Conservation (phyloP, 73 alveolate genomes). For the Blepharisma japonicum region DNA sequence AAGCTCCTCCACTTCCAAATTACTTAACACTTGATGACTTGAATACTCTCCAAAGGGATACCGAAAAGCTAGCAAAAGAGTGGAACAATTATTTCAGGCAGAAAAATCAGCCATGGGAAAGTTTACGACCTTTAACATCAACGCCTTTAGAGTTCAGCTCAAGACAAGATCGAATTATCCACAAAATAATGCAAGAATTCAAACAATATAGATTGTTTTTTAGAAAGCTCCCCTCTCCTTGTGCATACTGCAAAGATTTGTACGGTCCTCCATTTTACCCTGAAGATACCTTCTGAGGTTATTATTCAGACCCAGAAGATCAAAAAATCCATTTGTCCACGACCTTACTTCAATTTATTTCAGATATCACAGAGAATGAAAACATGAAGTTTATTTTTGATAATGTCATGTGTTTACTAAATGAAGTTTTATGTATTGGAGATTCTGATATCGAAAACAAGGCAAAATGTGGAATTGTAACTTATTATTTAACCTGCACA, state of each 20-base stretch:
- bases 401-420: background rate
- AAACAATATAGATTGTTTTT: constrained; percentile 6
- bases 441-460: background rate
- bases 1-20: background rate
- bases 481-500: background rate
- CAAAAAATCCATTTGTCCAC: background rate
- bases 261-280: constrained; percentile 21
- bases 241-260: constrained; percentile 15
- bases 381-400: background rate
- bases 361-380: constrained; percentile 10
- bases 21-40: background rate
- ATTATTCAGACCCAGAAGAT: background rate
- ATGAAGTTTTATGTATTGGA: constrained; percentile 5
- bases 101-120: constrained; percentile 24
- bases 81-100: background rate
- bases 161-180: background rate
- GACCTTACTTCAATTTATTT: background rate
- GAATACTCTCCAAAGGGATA: background rate
- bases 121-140: background rate
- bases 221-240: background rate
- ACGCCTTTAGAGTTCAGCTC: background rate
- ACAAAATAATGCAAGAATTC: background rate
- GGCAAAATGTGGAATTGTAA: background rate
- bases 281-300: background rate
- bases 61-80: background rate